Conservation (phyloP, 352 stramenopile genomes). For the Elongisporangium anandrum region DNA sequence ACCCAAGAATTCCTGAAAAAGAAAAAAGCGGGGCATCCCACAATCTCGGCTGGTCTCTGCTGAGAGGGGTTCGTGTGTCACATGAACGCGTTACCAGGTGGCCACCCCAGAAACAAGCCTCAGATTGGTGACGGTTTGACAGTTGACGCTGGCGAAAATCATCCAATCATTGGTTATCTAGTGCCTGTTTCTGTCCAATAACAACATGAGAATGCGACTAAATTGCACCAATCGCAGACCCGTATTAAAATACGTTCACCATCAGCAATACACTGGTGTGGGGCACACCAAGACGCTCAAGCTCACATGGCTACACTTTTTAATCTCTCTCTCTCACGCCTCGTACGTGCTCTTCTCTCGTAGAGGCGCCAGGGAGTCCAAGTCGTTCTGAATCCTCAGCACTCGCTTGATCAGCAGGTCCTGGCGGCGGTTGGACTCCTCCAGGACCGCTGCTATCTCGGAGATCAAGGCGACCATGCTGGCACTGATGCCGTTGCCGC, state of each 20-base stretch:
- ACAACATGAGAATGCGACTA: background rate
- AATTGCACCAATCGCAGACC: background rate
- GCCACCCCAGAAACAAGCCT: too few relatives aligned
- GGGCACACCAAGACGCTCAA: background rate
- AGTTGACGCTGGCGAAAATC: background rate
- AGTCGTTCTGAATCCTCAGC: conserved; percentile 24
- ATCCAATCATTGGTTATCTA: background rate
- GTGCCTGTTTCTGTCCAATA: background rate
- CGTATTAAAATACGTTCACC: background rate
- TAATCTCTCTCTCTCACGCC: background rate
- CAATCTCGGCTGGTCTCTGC: background rate
- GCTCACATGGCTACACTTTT: background rate
- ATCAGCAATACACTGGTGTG: background rate
- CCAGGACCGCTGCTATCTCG: conserved; percentile 31
- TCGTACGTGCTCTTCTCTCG: background rate
- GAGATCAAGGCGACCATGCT: conserved; percentile 38
- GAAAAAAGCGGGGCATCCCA: background rate
- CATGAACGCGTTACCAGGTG: background rate
- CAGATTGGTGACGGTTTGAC: background rate
- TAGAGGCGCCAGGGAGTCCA: conserved; percentile 14
- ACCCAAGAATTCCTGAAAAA: background rate
- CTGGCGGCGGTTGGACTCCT: conserved; percentile 43
- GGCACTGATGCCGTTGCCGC: conserved; percentile 16
- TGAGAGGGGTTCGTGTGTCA: background rate
- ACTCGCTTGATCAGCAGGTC: conserved; percentile 38